Evolutionary conservation across 106 monocot species (phyloP).

Genomic region (Gastrodia elata): DNA sequence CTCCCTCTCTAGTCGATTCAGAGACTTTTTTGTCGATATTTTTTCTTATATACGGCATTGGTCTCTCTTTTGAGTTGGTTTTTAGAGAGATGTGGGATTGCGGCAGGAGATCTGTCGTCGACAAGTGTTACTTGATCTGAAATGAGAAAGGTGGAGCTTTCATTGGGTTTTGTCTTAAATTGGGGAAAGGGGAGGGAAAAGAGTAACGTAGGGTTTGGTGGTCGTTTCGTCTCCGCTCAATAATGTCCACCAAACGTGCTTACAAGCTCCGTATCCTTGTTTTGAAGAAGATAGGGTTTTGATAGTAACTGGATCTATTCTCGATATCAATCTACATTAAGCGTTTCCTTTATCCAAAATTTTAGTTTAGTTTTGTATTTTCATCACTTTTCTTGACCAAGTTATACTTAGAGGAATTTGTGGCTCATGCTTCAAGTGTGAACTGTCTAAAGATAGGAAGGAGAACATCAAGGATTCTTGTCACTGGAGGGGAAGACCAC

Average conservation of each 20-base stretch:
- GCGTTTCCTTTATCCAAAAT: not conserved
- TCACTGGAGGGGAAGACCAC: slow-evolving; percentile 95
- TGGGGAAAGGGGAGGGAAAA: not conserved
- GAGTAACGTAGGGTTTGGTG: not conserved
- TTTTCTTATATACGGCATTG: slow-evolving; percentile 5
- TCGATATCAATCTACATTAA: not conserved
- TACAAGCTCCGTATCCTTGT: slow-evolving; percentile 98
- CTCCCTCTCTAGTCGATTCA: not conserved
- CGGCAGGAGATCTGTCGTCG: not conserved
- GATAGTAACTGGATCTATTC: not conserved
- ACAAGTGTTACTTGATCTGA: not conserved
- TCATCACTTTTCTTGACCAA: slow-evolving; percentile 36
- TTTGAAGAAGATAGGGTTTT: not conserved
- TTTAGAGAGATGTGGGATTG: not conserved
- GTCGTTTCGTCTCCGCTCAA: slow-evolving; percentile 15
- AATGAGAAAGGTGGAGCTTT: slow-evolving; percentile 5
- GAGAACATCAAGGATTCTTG: slow-evolving; percentile 82
- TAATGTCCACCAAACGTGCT: slow-evolving; percentile 81
- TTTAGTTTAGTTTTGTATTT: not conserved
- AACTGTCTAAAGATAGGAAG: slow-evolving; percentile 97
- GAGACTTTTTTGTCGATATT: not conserved
- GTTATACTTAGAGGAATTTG: slow-evolving; percentile 77
- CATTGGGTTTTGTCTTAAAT: not conserved
- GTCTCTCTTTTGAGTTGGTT: not conserved
- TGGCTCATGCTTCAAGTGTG: slow-evolving; percentile 90